phyloP scores from a whole-genome alignment of 768 basidiomycete species.

The Trametes sanguinea region DNA sequence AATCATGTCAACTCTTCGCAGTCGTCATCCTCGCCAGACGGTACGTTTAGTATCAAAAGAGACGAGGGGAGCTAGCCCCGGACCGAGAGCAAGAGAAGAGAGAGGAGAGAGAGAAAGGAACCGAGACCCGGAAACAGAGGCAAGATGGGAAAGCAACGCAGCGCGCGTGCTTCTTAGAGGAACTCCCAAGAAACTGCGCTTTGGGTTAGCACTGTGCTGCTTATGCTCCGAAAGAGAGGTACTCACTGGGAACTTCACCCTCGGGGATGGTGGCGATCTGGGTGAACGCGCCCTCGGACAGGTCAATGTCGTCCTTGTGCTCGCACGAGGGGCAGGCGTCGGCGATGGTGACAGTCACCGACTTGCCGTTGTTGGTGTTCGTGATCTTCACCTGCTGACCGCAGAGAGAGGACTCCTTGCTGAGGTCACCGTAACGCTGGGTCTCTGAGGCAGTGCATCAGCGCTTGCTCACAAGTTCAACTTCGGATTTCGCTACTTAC shows the following conservation, averaged over 20 bases:
- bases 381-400: constrained; percentile 64
- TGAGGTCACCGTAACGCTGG: constrained; percentile 51
- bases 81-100: constrained; percentile 8
- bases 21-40: constrained; percentile 24
- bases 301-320: constrained; percentile 68
- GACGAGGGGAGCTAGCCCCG: constrained; percentile 15
- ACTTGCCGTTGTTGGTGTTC: constrained; percentile 58
- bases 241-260: constrained; percentile 64
- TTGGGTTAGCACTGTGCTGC: not conserved
- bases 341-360: constrained; percentile 65
- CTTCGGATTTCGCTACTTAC: constrained; percentile 37
- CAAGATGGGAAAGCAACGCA: not conserved
- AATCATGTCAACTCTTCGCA: constrained; percentile 36
- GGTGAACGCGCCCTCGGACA: constrained; percentile 70
- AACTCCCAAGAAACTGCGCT: constrained; percentile 34
- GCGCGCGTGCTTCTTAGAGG: constrained; percentile 14
- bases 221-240: not conserved
- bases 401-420: constrained; percentile 57
- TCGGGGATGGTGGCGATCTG: constrained; percentile 48
- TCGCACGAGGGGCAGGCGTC: constrained; percentile 72
- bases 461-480: not conserved
- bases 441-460: constrained; percentile 36
- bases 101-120: not conserved
- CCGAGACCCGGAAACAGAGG: not conserved
- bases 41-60: constrained; percentile 13